A percentile compares a stretch with the other conserved stretches of the same genome.
Conservation (phyloP, 176 grass and related monocot genomes). For the Chloris gayana region DNA sequence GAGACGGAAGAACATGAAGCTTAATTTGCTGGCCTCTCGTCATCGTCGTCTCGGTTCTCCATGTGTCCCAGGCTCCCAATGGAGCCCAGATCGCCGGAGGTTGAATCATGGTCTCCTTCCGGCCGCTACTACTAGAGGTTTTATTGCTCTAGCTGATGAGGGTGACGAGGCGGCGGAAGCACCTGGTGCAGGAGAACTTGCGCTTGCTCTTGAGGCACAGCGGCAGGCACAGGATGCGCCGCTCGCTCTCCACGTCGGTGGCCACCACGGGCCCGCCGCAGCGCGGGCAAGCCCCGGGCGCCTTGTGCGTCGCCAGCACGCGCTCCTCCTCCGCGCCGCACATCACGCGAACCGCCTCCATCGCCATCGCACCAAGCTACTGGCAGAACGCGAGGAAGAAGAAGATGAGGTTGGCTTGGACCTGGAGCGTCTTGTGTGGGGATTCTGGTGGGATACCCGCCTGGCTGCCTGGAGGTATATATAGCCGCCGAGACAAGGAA, state of each 20-base stretch:
- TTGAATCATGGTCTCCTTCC: too few species aligned
- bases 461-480: background rate
- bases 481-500: background rate
- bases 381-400: background rate
- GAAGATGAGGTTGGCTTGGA: background rate
- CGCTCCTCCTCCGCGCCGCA: slow-evolving; percentile 58
- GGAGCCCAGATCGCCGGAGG: too few species aligned
- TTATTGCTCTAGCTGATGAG: slow-evolving; percentile 33
- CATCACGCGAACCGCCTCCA: slow-evolving; percentile 32
- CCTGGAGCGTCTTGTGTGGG: background rate
- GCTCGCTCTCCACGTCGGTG: slow-evolving; percentile 63
- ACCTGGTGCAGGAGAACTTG: slow-evolving; percentile 73
- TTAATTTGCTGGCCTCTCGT: background rate
- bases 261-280: slow-evolving; percentile 75
- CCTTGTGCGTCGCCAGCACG: slow-evolving; percentile 69
- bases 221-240: slow-evolving; percentile 68
- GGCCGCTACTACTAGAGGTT: too few species aligned
- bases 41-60: too few species aligned
- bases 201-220: slow-evolving; percentile 77
- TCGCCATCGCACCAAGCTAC: background rate
- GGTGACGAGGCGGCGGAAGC: slow-evolving; percentile 73
- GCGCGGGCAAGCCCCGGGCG: slow-evolving; percentile 67
- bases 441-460: background rate
- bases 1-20: background rate
- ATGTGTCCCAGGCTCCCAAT: too few species aligned